Evolutionary conservation across 2,329 filamentous ascomycete genomes (phyloP).

Genomic region (Cladosporium austrohemisphaericum): DNA sequence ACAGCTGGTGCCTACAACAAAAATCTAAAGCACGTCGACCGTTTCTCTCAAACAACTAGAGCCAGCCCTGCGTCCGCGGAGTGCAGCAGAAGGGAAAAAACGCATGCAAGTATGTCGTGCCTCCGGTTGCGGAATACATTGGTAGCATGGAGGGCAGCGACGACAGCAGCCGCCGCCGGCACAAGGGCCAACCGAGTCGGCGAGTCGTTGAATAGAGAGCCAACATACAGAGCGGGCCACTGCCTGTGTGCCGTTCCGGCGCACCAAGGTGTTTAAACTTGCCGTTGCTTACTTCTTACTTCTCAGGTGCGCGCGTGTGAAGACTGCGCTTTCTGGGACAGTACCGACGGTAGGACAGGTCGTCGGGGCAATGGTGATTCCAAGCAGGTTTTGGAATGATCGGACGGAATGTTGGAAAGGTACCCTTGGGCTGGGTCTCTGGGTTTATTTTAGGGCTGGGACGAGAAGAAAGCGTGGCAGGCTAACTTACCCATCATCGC

Average conservation of each 20-base stretch:
- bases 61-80: conserved; percentile 12
- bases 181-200: not conserved
- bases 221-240: no score
- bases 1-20: not conserved
- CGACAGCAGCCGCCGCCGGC: not conserved
- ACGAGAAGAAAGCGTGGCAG: no score
- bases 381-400: not conserved
- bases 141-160: not conserved
- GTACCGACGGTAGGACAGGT: conserved; percentile 5
- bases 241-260: no score
- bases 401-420: not conserved
- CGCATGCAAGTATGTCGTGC: conserved; percentile 14
- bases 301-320: conserved; percentile 5
- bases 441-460: not conserved
- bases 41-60: conserved; percentile 5
- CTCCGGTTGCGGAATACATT: conserved; percentile 11
- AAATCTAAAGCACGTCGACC: conserved; percentile 12
- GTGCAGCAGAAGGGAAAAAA: not conserved
- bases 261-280: no score
- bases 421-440: not conserved
- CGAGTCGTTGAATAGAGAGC: no score
- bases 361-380: not conserved
- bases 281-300: no score
- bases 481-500: no score
- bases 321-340: conserved; percentile 1